phyloP scores from a whole-genome alignment of 345 rosid species.

The Salix udensis region DNA sequence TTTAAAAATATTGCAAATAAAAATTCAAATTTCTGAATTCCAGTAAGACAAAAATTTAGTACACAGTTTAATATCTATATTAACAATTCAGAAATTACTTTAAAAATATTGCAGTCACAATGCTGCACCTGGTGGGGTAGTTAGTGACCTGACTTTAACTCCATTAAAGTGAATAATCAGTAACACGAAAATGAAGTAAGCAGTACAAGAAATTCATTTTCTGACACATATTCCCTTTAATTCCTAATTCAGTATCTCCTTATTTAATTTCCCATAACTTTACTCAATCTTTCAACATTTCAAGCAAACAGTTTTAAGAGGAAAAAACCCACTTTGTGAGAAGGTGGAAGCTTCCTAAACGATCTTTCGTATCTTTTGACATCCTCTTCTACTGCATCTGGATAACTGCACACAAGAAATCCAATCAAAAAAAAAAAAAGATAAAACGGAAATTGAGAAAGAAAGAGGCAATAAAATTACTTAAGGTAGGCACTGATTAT shows the following conservation, averaged over 20 bases:
- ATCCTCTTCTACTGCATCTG: conserved; percentile 86
- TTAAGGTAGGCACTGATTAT: conserved; percentile 94
- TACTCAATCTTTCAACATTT: neutral
- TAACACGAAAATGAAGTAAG: neutral
- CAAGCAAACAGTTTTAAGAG: neutral
- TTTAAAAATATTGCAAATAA: neutral
- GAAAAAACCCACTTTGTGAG: conserved; percentile 53
- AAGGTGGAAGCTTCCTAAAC: conserved; percentile 64
- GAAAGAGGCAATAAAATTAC: conserved; percentile 25
- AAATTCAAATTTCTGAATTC: neutral
- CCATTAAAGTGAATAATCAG: neutral
- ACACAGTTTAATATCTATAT: neutral
- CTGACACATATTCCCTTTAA: neutral
- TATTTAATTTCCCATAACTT: neutral
- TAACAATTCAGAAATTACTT: neutral
- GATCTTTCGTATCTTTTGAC: conserved; percentile 75
- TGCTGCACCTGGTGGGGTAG: neutral
- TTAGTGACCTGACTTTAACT: neutral
- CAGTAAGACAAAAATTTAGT: neutral
- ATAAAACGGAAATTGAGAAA: neutral
- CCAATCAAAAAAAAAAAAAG: neutral
- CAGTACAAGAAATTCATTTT: too few species aligned
- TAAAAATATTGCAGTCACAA: neutral
- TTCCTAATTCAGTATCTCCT: neutral
- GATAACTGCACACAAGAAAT: conserved; percentile 47